Conservation (phyloP, 2,329 filamentous ascomycete genomes). For the Fusarium penzigii region DNA sequence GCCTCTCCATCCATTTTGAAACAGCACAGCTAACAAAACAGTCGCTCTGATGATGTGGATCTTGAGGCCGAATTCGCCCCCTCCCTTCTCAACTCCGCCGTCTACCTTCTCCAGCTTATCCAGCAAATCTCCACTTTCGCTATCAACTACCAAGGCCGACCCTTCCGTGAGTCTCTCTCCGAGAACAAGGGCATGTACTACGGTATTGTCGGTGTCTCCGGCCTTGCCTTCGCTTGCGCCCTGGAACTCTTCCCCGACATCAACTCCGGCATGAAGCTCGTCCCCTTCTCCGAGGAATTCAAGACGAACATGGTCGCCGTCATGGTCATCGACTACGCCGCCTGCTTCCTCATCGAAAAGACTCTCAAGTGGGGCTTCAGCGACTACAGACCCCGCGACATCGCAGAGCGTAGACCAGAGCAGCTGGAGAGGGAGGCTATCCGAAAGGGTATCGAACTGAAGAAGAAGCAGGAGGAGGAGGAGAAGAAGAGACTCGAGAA, state of each 20-base stretch:
- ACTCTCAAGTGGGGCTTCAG: slow-evolving; percentile 82
- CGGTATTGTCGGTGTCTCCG: slow-evolving; percentile 87
- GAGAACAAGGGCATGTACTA: slow-evolving; percentile 99
- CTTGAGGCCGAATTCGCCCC: slow-evolving; percentile 94
- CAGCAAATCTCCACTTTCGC: slow-evolving; percentile 99
- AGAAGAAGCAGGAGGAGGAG: slow-evolving; percentile 50
- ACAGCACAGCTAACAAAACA: slow-evolving; percentile 33
- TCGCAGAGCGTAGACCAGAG: slow-evolving; percentile 81
- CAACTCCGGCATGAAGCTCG: slow-evolving; percentile 89
- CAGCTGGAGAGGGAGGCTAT: slow-evolving; percentile 76
- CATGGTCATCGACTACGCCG: slow-evolving; percentile 86
- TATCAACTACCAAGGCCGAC: slow-evolving; percentile 98
- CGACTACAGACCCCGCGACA: slow-evolving; percentile 91
- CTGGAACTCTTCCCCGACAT: slow-evolving; percentile 95
- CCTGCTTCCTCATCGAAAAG: slow-evolving; percentile 87
- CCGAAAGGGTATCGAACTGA: slow-evolving; percentile 53
- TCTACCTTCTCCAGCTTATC: slow-evolving; percentile 96
- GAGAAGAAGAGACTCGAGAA: slow-evolving; percentile 55
- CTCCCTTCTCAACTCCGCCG: slow-evolving; percentile 91
- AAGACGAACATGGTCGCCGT: slow-evolving; percentile 79
- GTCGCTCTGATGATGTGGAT: slow-evolving; percentile 66
- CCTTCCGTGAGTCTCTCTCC: slow-evolving; percentile 92
- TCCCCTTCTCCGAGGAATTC: slow-evolving; percentile 87
- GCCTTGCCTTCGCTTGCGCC: slow-evolving; percentile 89
- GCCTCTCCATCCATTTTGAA: not conserved